These are phyloP conservation scores for Populus nigra DNA, from an alignment of 345 rosid species.

Conservation along the genomic window DNA sequence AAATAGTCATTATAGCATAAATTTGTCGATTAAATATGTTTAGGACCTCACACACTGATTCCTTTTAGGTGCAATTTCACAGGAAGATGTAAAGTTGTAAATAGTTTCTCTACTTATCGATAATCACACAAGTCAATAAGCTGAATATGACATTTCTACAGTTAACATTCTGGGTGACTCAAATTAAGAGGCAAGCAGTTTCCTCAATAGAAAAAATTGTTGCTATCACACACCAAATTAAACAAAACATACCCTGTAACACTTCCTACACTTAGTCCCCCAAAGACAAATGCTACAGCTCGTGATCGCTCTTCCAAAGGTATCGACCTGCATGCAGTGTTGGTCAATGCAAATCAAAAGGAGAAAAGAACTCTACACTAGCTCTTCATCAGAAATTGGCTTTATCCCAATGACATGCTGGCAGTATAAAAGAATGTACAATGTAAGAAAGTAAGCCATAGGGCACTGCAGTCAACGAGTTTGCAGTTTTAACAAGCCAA, in stretches of 20 bases:
- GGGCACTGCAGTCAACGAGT: not conserved
- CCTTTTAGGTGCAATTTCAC: not conserved
- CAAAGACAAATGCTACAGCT: conserved; percentile 87
- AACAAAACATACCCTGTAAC: conserved; percentile 69
- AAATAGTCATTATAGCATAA: not conserved
- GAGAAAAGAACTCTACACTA: conserved; percentile 1
- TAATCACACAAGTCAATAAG: not conserved
- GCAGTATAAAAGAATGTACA: not conserved
- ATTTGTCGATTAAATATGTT: not conserved
- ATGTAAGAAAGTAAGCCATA: not conserved
- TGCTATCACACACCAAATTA: conserved; percentile 4
- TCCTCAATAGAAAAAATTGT: conserved; percentile 3
- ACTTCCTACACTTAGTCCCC: conserved; percentile 92
- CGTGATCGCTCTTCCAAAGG: conserved; percentile 90
- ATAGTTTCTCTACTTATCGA: not conserved
- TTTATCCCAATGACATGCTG: not conserved
- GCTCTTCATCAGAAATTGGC: conserved; percentile 5
- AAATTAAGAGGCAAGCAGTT: conserved; percentile 10
- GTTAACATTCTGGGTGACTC: not conserved
- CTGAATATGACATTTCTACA: not conserved
- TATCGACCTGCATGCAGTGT: conserved; percentile 55
- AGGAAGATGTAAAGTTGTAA: not conserved
- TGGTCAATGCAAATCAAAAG: conserved; percentile 18
- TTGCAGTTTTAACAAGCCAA: not conserved
- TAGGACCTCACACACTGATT: not conserved